Base-by-base conservation (phyloP, 371 early-diverging fungal species). In the Dichotomocladium elegans region DNA sequence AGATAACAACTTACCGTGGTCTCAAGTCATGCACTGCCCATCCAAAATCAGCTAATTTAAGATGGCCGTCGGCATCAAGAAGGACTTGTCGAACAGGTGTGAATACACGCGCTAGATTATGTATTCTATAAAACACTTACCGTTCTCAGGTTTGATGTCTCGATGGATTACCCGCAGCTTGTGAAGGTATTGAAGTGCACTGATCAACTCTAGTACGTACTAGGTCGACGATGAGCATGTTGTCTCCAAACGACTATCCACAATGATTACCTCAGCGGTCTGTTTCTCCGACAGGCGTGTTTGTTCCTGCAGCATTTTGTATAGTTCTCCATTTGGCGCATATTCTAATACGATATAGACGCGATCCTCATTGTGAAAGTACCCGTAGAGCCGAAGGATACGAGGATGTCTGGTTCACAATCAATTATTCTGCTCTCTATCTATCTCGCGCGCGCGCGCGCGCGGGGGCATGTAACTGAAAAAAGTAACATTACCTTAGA, bases 21-120 rank as follows among this genome's bases (percentile, higher is more conserved):
- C 86, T 85, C 24, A 91, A 93, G 49, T 98, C 92, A 61, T 94
- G 94, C 3, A 99, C 98, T 4, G 95, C 90, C 99, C 99, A 99
- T 2, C 99, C 99, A 82, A 99, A 99, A 71, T 99, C 99, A 12
- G 94, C 91, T 47, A 99, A 87, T 67, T 98, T 98, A 25, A 99
- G 66, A 47, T 88, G 81, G 10, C 92, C 94, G 37, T 95, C 79
- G 4, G 79, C 60, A 24, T 90, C 93, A 22, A 99, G 41, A 11
- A 76, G 45, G 10, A 74, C 74, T 74, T 51, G 4, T n/a, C n/a
- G n/a, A 24, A 33, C 19, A 22, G 30, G n/a, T 4, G 10, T 5
- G 9, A 21, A 2, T 2, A 3, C 31, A 21, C 21, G 41, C 9
- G 31, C 21, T 19, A 15, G 4, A 51, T 3, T 41, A n/a, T 35